A percentile compares a stretch with the other conserved stretches of the same genome.
phyloP scores from a whole-genome alignment of 306 rosid species.

The Rosa rugosa region DNA sequence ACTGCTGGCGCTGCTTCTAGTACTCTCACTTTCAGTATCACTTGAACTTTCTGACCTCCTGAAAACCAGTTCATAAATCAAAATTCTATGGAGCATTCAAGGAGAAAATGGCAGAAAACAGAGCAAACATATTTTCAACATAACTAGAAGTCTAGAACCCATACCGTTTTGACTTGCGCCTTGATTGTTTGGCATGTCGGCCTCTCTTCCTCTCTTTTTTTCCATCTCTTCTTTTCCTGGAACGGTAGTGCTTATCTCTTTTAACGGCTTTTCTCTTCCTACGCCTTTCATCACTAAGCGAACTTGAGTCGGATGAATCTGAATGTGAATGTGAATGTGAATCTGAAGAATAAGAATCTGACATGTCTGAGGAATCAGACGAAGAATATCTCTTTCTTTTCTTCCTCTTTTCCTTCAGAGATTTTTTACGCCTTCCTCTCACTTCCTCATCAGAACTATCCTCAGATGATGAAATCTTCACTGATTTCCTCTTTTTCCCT shows the following conservation, averaged over 20 bases:
- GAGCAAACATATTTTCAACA: constrained; percentile 10
- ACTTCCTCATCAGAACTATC: constrained; percentile 59
- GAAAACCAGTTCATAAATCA: constrained; percentile 33
- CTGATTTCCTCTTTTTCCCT: constrained; percentile 66
- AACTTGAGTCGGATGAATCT: constrained; percentile 75
- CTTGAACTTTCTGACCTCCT: constrained; percentile 68
- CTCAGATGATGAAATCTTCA: constrained; percentile 51
- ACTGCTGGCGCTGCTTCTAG: constrained; percentile 51
- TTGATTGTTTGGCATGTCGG: constrained; percentile 50
- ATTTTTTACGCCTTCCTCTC: constrained; percentile 50
- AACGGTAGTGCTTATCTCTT: constrained; percentile 49
- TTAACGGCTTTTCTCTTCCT: constrained; percentile 58
- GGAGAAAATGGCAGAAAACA: constrained; percentile 17
- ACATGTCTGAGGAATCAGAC: constrained; percentile 66
- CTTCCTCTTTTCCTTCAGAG: constrained; percentile 55
- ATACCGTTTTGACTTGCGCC: constrained; percentile 60
- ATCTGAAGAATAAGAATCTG: constrained; percentile 54
- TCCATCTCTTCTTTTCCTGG: constrained; percentile 62
- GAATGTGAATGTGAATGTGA: constrained; percentile 62
- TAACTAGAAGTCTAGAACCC: constrained; percentile 22
- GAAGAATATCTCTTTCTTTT: constrained; percentile 67
- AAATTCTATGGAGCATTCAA: constrained; percentile 24
- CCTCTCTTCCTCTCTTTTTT: constrained; percentile 56
- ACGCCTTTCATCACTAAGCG: constrained; percentile 62
- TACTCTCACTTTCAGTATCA: constrained; percentile 62